Percentiles rank a stretch among this genome's conserved stretches.
Evolutionary conservation across 345 rosid species (phyloP).

Genomic region (Dipteronia dyeriana): DNA sequence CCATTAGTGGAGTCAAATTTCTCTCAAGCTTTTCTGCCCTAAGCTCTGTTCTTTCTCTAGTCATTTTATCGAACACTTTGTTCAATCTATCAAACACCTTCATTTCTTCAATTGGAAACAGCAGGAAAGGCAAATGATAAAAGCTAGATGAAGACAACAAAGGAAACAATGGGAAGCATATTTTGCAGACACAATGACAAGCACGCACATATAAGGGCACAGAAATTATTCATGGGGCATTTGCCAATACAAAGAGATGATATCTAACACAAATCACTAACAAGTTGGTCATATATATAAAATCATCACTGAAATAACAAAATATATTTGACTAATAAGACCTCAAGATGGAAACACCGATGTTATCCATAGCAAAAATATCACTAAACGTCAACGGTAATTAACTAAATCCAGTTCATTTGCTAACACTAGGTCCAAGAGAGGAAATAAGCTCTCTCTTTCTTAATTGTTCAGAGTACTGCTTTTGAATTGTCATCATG

Average conservation of each 20-base stretch:
- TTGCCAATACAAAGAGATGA: neutral
- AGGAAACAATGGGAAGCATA: neutral
- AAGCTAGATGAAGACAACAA: neutral
- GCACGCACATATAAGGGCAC: neutral
- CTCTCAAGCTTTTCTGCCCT: no score
- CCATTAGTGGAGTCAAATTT: no score
- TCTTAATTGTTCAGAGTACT: neutral
- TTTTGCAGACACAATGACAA: neutral
- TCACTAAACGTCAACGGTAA: neutral
- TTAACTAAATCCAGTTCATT: neutral
- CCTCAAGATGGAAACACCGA: neutral
- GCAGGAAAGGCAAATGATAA: neutral
- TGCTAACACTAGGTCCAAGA: neutral
- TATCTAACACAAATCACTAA: neutral
- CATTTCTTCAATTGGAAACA: neutral
- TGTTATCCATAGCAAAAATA: neutral
- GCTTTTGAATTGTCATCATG: neutral
- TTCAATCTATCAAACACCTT: no score
- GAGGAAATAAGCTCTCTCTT: no score
- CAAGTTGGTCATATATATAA: neutral
- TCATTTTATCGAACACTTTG: no score
- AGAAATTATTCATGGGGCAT: neutral
- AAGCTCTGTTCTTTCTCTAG: no score
- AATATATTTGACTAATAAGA: neutral
- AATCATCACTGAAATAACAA: neutral